Evolutionary conservation across 495 filamentous ascomycete genomes (phyloP), one percentile per base, ranked within the genome.

Genomic region (Hypoxylon intermedium): DNA sequence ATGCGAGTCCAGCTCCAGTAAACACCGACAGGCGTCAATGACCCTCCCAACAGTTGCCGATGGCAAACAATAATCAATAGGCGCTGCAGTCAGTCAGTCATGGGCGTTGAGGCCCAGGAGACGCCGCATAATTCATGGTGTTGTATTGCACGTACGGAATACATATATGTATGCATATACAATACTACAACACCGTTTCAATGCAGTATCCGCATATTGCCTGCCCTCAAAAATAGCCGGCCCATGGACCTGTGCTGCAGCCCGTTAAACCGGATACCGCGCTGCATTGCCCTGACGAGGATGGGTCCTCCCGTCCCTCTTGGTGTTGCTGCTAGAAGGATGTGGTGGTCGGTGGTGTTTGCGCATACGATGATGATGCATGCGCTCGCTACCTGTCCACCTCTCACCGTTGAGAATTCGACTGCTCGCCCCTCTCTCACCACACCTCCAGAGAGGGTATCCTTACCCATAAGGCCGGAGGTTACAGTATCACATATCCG

Each of bases 401-500:
- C 53, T 58, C 63, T 67, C 58, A 52, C 58, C 63, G 58, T 61
- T 58, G 47, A 58, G 63, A 58, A 49, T 52, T 46, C 23, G 24
- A 53, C 64, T 60, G n/a, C 23, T 51, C 13, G 41, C 52, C 67
- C 67, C 47, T 60, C 59, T 33, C 37, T 52, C 57, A 48, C 60
- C 51, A 65, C 52, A 67, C 60, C 53, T 58, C 28, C 42, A 24
- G 47, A 41, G 37, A 28, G 54, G 37, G 48, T 66, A 68, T 71
- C 68, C 65, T 61, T 71, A 71, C 68, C 65, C 61, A 71, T 63
- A 63, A 66, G 66, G 61, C 65, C 58, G 53, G 57, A 47, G 43
- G 63, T 57, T 43, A 48, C 48, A 54, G 49, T 60, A 61, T 59
- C 63, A 55, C 65, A 67, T 66, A 63, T 66, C 68, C 65, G 55